phyloP scores from a whole-genome alignment of 169 alveolate species.

The Fabrea salina region DNA sequence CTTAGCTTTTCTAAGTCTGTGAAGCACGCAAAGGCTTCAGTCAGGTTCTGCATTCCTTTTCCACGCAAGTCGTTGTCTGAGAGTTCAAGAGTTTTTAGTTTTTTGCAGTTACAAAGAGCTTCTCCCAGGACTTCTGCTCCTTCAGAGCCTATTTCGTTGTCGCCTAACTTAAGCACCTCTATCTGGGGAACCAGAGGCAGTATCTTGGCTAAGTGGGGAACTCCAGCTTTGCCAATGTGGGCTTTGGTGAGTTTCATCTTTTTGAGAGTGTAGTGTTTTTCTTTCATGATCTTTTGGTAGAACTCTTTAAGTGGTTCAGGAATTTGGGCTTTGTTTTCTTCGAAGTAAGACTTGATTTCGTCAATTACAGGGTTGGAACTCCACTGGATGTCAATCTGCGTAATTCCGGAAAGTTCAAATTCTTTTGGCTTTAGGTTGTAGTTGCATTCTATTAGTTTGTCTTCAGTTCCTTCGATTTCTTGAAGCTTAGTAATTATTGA shows the following conservation, averaged over 20 bases:
- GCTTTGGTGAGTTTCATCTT: neutral
- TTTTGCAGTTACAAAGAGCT: neutral
- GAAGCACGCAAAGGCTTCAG: neutral
- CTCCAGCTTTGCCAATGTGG: neutral
- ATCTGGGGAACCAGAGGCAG: neutral
- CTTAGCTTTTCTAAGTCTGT: neutral
- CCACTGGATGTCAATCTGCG: neutral
- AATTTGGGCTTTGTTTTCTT: neutral
- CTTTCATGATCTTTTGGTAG: slow-evolving; percentile 1
- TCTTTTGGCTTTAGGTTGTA: neutral
- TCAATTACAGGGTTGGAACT: slow-evolving; percentile 9
- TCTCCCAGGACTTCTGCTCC: neutral
- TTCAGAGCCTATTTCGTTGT: neutral
- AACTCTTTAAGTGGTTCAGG: slow-evolving; percentile 11
- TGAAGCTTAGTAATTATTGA: neutral
- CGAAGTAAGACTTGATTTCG: slow-evolving; percentile 3
- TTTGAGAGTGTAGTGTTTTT: slow-evolving; percentile 20
- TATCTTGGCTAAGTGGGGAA: neutral
- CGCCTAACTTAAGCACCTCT: neutral
- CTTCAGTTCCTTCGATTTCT: neutral
- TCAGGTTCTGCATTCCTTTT: neutral
- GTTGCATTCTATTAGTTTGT: neutral
- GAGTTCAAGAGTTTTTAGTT: slow-evolving; percentile 6
- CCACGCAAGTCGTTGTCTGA: slow-evolving; percentile 24
- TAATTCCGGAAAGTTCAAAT: neutral